These are phyloP conservation scores for Typha latifolia DNA, from an alignment of 176 grass and related monocot species.

Conservation along the genomic window DNA sequence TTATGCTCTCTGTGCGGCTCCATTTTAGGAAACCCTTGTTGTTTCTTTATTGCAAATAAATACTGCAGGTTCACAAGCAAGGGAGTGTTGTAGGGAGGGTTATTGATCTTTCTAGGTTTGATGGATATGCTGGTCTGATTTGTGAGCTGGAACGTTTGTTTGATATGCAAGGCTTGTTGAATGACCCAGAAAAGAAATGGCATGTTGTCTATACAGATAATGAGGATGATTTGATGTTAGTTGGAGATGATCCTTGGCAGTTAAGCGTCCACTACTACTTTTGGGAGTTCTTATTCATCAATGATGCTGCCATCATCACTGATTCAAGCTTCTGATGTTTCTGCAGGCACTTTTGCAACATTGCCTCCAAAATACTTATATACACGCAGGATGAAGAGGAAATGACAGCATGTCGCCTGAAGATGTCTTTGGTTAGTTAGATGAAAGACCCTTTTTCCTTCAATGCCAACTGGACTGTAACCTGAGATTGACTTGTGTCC, in stretches of 20 bases:
- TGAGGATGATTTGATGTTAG: slow-evolving; percentile 2
- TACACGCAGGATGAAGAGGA: slow-evolving; percentile 4
- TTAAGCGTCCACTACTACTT: not conserved
- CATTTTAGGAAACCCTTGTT: slow-evolving; percentile 10
- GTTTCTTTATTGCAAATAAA: slow-evolving; percentile 7
- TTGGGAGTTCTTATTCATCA: not conserved
- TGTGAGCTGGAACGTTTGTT: not conserved
- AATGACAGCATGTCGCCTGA: slow-evolving; percentile 2
- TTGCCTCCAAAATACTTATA: not conserved
- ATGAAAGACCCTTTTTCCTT: not conserved
- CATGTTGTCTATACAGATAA: slow-evolving; percentile 9
- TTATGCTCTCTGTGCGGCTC: slow-evolving; percentile 2
- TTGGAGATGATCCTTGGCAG: not conserved
- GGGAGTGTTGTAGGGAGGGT: slow-evolving; percentile 31
- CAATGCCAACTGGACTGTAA: not conserved
- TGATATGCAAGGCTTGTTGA: slow-evolving; percentile 5
- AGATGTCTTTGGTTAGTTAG: not conserved
- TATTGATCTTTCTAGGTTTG: slow-evolving; percentile 32
- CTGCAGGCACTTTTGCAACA: slow-evolving; percentile 11
- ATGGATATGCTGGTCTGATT: slow-evolving; percentile 42
- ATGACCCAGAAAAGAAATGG: slow-evolving; percentile 11
- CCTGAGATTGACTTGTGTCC: not conserved
- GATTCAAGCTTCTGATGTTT: slow-evolving; percentile 14
- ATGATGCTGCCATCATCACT: not conserved
- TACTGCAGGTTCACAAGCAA: slow-evolving; percentile 36